phyloP scores from a whole-genome alignment of 306 rosid species.

The Rosa lucieae region DNA sequence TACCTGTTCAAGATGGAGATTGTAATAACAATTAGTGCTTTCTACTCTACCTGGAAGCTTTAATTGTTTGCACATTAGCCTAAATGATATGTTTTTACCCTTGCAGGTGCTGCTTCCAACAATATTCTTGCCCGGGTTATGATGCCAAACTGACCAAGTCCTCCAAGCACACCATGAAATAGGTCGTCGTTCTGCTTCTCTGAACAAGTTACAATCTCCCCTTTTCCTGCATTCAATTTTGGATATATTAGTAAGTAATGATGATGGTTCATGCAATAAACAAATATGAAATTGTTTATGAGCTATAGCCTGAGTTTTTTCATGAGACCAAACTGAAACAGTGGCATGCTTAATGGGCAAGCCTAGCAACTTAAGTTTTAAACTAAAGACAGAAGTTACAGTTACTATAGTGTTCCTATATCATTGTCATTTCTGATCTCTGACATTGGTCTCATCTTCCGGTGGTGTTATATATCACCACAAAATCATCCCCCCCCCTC shows the following conservation, averaged over 20 bases:
- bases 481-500: neutral
- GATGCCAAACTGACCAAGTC: slow-evolving; percentile 96
- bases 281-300: slow-evolving; percentile 2
- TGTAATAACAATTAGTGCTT: neutral
- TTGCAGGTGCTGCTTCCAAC: slow-evolving; percentile 81
- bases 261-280: slow-evolving; percentile 11
- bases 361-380: slow-evolving; percentile 6
- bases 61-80: slow-evolving; percentile 2
- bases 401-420: neutral
- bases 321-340: slow-evolving; percentile 22
- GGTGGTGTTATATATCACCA: neutral
- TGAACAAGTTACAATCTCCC: slow-evolving; percentile 77
- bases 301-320: neutral
- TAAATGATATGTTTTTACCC: slow-evolving; percentile 35
- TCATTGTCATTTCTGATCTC: slow-evolving; percentile 8
- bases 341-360: slow-evolving; percentile 8
- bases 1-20: slow-evolving; percentile 39
- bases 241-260: slow-evolving; percentile 16
- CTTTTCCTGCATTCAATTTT: slow-evolving; percentile 70
- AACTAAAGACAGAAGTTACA: slow-evolving; percentile 1
- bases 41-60: neutral
- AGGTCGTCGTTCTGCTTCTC: slow-evolving; percentile 67
- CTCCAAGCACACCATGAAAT: slow-evolving; percentile 93
- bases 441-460: slow-evolving; percentile 17
- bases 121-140: slow-evolving; percentile 81